A percentile compares a stretch with the other conserved stretches of the same genome.
Evolutionary conservation across 2,329 filamentous ascomycete species (phyloP).

Genomic region (Hypoxylon sp.): DNA sequence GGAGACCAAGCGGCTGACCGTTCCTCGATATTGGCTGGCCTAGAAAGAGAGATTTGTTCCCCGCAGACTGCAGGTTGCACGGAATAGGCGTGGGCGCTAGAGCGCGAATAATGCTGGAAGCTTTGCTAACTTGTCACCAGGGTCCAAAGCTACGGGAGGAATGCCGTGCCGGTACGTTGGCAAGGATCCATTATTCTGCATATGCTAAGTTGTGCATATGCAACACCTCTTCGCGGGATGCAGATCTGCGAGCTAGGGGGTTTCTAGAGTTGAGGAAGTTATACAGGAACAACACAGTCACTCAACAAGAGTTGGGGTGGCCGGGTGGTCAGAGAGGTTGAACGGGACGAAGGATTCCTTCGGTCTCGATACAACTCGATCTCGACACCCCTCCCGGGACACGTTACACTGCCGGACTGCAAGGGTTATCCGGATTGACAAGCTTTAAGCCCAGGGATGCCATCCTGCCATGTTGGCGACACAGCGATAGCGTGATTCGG

Average conservation of each 20-base stretch:
- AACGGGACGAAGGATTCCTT: constrained; percentile 4
- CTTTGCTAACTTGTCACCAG: constrained; percentile 37
- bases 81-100: constrained; percentile 46
- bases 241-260: constrained; percentile 30
- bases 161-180: constrained; percentile 41
- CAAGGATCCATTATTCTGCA: constrained; percentile 37
- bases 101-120: constrained; percentile 29
- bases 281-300: background rate
- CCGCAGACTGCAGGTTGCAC: constrained; percentile 52
- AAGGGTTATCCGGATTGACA: constrained; percentile 26
- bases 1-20: constrained; percentile 53
- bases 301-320: constrained; percentile 5
- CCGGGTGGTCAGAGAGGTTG: constrained; percentile 21
- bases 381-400: constrained; percentile 1
- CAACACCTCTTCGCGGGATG: constrained; percentile 31
- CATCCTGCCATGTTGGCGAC: constrained; percentile 11
- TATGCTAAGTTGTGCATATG: constrained; percentile 41
- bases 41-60: constrained; percentile 51
- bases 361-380: constrained; percentile 1
- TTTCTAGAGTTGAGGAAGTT: background rate
- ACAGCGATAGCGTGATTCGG: constrained; percentile 32
- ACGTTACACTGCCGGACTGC: constrained; percentile 34
- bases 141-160: constrained; percentile 44
- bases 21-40: constrained; percentile 66
- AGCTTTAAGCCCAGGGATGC: constrained; percentile 20